Conservation (phyloP, 352 stramenopile genomes). For the Pseudoperonospora humuli region DNA sequence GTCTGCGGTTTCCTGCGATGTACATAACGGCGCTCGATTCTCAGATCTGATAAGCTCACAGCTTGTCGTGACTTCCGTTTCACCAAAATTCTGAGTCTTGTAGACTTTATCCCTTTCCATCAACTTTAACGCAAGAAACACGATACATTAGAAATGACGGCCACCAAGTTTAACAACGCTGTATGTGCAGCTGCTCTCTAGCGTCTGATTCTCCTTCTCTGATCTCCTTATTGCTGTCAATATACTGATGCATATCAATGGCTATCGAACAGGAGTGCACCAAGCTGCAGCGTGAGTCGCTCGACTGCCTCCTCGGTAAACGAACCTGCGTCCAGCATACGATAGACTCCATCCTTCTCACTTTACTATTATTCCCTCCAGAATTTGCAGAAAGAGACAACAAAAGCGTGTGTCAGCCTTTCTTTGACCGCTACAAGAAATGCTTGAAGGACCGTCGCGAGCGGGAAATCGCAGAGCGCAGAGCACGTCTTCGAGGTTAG, state of each 20-base stretch:
- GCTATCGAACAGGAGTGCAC: slow-evolving; percentile 39
- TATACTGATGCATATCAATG: not conserved
- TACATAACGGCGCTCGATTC: too few species aligned
- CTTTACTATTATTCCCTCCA: too few species aligned
- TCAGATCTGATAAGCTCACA: too few species aligned
- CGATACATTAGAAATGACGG: too few species aligned
- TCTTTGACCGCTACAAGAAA: slow-evolving; percentile 66
- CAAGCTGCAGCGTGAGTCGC: slow-evolving; percentile 58
- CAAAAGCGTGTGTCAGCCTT: slow-evolving; percentile 36
- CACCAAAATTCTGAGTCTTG: too few species aligned
- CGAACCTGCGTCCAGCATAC: not conserved
- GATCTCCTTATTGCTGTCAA: not conserved
- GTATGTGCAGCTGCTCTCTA: slow-evolving; percentile 7
- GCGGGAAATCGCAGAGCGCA: slow-evolving; percentile 28
- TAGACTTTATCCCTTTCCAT: too few species aligned
- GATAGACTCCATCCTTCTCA: not conserved
- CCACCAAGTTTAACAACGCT: slow-evolving; percentile 42
- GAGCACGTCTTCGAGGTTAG: slow-evolving; percentile 16
- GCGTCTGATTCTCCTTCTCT: not conserved
- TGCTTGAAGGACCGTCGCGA: slow-evolving; percentile 49
- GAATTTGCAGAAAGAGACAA: too few species aligned
- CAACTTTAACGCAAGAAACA: too few species aligned
- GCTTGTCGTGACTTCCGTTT: too few species aligned
- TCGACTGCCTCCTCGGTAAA: slow-evolving; percentile 56
- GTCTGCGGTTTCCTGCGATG: too few species aligned